These are phyloP conservation scores for Yarrowia sp. DNA, from an alignment of 805 yeast species.

Conservation along the genomic window DNA sequence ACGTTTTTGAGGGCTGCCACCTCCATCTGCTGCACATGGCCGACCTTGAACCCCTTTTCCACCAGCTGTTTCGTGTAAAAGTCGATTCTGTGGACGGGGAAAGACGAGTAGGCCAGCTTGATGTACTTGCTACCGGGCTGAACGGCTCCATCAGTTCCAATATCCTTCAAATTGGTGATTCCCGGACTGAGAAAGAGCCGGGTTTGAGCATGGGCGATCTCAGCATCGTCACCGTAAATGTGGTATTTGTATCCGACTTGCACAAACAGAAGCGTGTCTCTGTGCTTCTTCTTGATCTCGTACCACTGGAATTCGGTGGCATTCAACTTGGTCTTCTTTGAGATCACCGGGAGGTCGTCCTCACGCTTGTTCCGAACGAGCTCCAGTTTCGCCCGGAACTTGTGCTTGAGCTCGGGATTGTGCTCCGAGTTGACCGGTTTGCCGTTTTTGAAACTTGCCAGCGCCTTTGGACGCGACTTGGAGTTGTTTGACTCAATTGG, in stretches of 20 bases:
- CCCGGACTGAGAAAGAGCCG: slow-evolving; percentile 76
- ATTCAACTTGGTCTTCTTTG: slow-evolving; percentile 55
- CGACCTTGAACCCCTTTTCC: slow-evolving; percentile 77
- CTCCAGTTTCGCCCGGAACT: slow-evolving; percentile 11
- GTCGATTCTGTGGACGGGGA: slow-evolving; percentile 79
- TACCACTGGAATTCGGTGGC: slow-evolving; percentile 83
- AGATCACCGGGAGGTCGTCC: slow-evolving; percentile 2
- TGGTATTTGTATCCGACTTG: slow-evolving; percentile 94
- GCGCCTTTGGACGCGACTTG: neutral
- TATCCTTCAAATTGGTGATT: slow-evolving; percentile 59
- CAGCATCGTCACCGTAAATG: slow-evolving; percentile 86
- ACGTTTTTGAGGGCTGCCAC: slow-evolving; percentile 74
- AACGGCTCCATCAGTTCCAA: slow-evolving; percentile 47
- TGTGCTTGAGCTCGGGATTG: neutral
- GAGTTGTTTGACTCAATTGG: neutral
- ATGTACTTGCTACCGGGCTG: slow-evolving; percentile 57
- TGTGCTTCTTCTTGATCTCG: slow-evolving; percentile 64
- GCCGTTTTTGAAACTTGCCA: slow-evolving; percentile 14
- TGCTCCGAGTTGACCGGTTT: slow-evolving; percentile 3
- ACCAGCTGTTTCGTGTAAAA: slow-evolving; percentile 78
- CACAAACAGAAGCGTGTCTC: slow-evolving; percentile 75
- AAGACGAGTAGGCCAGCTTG: slow-evolving; percentile 80
- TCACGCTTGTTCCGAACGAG: slow-evolving; percentile 3
- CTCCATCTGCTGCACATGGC: slow-evolving; percentile 85
- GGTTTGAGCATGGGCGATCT: slow-evolving; percentile 62